Base-by-base conservation (phyloP, 169 alveolate genomes). In the Toxoplasma gondii region DNA sequence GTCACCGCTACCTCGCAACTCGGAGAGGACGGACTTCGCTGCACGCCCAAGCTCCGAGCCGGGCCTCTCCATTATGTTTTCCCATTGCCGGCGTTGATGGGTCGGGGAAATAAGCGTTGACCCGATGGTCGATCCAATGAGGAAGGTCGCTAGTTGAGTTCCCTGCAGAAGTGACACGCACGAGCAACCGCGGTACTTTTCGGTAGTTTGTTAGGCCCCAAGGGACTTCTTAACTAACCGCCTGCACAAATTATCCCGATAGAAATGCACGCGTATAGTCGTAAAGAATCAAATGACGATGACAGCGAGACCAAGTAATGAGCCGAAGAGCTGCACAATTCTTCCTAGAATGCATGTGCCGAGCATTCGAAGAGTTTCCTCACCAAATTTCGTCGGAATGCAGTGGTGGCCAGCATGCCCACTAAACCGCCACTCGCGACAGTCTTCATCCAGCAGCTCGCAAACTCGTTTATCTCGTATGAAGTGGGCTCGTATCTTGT, bases 21-120 rank as follows among this genome's bases (percentile, higher is more conserved):
- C 38, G 34, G 90, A 24, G 31, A 82, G 38, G 41, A 43, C 43
- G 31, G n/a, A 2, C 90, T 17, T 24, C 39, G 90, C 90, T 16
- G 90, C 64, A 36, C 69, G 38, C 17, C 69, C 67, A 29, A 82
- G 64, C 90, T 38, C 41, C 44, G 90, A 41, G 29, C 39, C 10
- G 36, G 90, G 67, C 29, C 36, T 12, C 38, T 44, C 24, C 90
- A 82, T 38, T 29, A 82, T 41, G 67, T 39, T 38, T 43, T 82
- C 90, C 90, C 90, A 82, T 38, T 82, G 90, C 38, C 36, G 53
- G 12, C 64, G 53, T 24, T 36, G 90, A 31, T 82, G 41, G 19
- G 39, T 36, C 39, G 90, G 90, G 10, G 41, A 36, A 17, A 82
- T 41, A 29, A 24, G 19, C 64, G 90, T 31, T 17, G 58, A 43